Evolutionary conservation across 495 filamentous ascomycete species (phyloP), one percentile per base, ranked within the genome.

Genomic region (Jackrogersella multiformis): DNA sequence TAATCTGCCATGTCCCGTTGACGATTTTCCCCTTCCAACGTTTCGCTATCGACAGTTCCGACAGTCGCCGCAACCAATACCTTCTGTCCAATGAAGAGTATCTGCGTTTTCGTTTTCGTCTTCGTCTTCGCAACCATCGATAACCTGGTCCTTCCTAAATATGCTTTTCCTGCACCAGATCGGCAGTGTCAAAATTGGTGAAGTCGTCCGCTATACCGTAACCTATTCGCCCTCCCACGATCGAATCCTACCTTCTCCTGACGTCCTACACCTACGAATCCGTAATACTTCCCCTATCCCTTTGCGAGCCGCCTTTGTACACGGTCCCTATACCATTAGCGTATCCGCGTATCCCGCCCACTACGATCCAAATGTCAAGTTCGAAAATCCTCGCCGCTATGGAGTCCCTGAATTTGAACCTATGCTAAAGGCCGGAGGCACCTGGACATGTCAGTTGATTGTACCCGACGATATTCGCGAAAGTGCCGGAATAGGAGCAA

Each of bases 111-210:
- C n/a, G n/a, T n/a, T n/a, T n/a, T n/a, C n/a, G n/a, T 8, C 36
- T 30, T 18, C 54, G 20, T 26, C 20, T 34, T 63, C 15, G 34
- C 30, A 32, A 4, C 26, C 30, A 26, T 38, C 45, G 18, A 28
- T n/a, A 32, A 9, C 24, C 21, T 46, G 35, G 54, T 32, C 63
- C 38, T 41, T 39, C 30, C 41, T 34, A 67, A 81, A 71, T 46
- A 99, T 98, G 95, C 84, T 97, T 26, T 86, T 99, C 76, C 79
- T 96, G 52, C 89, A 97, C 77, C 94, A 97, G 76, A 81, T 87
- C 38, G 94, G 94, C 66, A 92, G 85, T 77, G 90, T 97, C 67
- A 95, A 92, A 69, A 90, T 98, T 60, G 96, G 95, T 58, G 92
- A 98, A 77, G 88, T 98, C 32, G 86, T 96, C 48, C 89, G 84